Conservation (phyloP, 2,329 filamentous ascomycete species). For the Alternaria triticimaculans region DNA sequence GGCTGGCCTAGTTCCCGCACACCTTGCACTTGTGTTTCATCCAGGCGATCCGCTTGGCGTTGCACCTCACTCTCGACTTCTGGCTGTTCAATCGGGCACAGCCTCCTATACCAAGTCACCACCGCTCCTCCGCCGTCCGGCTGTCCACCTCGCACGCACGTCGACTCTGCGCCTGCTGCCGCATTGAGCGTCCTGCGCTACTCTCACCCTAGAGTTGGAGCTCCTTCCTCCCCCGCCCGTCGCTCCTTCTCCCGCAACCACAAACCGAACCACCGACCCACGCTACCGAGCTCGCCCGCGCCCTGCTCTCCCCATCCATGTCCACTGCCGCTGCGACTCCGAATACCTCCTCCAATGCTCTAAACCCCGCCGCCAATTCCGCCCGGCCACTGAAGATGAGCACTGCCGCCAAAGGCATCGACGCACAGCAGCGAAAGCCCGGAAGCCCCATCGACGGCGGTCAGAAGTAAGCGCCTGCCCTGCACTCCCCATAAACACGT, state of each 20-base stretch:
- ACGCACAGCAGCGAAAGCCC: conserved; percentile 61
- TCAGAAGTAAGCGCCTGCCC: conserved; percentile 57
- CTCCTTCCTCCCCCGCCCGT: conserved; percentile 22
- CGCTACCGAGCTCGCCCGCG: conserved; percentile 22
- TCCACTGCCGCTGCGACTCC: conserved; percentile 40
- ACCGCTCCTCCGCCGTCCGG: conserved; percentile 30
- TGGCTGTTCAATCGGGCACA: conserved; percentile 28
- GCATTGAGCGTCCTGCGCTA: conserved; percentile 38
- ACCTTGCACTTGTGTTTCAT: conserved; percentile 25
- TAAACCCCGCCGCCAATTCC: conserved; percentile 44
- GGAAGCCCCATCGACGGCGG: conserved; percentile 61
- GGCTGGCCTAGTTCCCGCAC: conserved; percentile 28
- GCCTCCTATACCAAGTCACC: conserved; percentile 24
- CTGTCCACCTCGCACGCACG: conserved; percentile 15
- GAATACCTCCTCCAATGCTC: conserved; percentile 44
- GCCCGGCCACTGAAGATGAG: conserved; percentile 58
- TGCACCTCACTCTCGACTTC: conserved; percentile 23
- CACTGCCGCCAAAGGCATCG: conserved; percentile 58
- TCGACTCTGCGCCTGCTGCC: conserved; percentile 17
- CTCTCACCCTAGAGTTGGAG: conserved; percentile 21
- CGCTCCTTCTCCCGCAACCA: conserved; percentile 22
- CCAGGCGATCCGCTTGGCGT: conserved; percentile 31
- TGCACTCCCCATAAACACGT: neutral
- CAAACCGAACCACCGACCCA: conserved; percentile 12
- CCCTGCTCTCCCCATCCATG: conserved; percentile 35